These are phyloP conservation scores for Fraxinus xanthoxyloides DNA, from an alignment of 305 asterid species.

Conservation along the genomic window DNA sequence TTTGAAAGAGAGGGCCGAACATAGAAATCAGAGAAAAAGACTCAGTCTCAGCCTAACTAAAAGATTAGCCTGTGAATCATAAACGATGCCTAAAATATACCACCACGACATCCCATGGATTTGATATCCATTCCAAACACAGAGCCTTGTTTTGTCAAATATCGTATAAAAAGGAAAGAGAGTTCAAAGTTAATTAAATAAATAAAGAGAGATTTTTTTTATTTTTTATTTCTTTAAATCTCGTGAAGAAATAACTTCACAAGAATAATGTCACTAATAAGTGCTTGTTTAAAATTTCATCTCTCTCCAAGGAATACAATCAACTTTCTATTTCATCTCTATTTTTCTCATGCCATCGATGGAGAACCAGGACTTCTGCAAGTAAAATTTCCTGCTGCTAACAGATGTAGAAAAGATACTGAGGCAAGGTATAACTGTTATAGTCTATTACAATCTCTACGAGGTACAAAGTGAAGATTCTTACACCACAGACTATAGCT, in stretches of 20 bases:
- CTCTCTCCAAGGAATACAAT: background rate
- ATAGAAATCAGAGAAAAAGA: background rate
- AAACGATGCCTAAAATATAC: background rate
- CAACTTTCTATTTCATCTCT: background rate
- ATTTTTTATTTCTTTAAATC: background rate
- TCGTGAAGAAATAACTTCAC: background rate
- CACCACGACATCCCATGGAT: background rate
- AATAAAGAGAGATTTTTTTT: background rate
- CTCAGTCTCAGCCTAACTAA: background rate
- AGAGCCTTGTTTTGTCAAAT: background rate
- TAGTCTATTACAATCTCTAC: background rate
- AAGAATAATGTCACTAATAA: background rate
- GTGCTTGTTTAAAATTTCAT: background rate
- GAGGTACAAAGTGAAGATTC: background rate
- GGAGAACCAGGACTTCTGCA: background rate
- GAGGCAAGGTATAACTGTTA: background rate
- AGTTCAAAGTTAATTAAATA: background rate
- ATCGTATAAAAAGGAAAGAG: background rate
- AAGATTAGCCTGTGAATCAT: background rate
- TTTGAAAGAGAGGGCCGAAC: background rate
- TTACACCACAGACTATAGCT: background rate
- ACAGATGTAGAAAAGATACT: background rate
- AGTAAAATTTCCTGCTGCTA: background rate
- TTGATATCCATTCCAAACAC: background rate
- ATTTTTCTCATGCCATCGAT: background rate